Evolutionary conservation across 495 filamentous ascomycete species (phyloP).

Genomic region (Cryomyces antarcticus): DNA sequence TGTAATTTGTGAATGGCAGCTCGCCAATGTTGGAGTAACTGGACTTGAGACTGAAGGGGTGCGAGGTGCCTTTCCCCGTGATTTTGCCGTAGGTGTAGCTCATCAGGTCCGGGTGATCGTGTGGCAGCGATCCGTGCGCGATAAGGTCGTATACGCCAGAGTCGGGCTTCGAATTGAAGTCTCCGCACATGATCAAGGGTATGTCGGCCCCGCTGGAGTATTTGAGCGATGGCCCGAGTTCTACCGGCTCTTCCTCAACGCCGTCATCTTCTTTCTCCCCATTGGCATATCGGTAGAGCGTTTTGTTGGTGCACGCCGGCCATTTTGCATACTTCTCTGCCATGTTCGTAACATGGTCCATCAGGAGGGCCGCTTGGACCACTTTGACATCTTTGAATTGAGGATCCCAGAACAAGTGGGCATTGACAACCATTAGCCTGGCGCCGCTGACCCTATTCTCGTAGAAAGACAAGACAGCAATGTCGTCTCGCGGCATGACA

Average conservation of each 20-base stretch:
- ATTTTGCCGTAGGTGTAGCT: constrained; percentile 70
- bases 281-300: constrained; percentile 42
- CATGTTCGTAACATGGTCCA: constrained; percentile 69
- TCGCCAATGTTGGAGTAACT: constrained; percentile 65
- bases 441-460: constrained; percentile 77
- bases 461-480: constrained; percentile 73
- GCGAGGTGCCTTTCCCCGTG: constrained; percentile 72
- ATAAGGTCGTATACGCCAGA: constrained; percentile 82
- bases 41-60: constrained; percentile 85
- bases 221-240: constrained; percentile 46
- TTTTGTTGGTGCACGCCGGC: constrained; percentile 62
- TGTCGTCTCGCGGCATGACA: constrained; percentile 93
- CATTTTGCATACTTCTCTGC: constrained; percentile 64
- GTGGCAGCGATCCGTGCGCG: constrained; percentile 46
- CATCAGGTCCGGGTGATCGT: constrained; percentile 56
- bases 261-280: constrained; percentile 31
- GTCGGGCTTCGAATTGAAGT: constrained; percentile 77
- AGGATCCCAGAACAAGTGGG: constrained; percentile 88
- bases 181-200: constrained; percentile 77
- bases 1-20: constrained; percentile 88
- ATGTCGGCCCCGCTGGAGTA: constrained; percentile 74
- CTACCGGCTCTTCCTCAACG: constrained; percentile 28
- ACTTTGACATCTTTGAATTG: constrained; percentile 81
- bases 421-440: constrained; percentile 77
- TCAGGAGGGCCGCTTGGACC: constrained; percentile 79